Conservation (phyloP, 306 rosid species). For the Pterocarpus santalinus region DNA sequence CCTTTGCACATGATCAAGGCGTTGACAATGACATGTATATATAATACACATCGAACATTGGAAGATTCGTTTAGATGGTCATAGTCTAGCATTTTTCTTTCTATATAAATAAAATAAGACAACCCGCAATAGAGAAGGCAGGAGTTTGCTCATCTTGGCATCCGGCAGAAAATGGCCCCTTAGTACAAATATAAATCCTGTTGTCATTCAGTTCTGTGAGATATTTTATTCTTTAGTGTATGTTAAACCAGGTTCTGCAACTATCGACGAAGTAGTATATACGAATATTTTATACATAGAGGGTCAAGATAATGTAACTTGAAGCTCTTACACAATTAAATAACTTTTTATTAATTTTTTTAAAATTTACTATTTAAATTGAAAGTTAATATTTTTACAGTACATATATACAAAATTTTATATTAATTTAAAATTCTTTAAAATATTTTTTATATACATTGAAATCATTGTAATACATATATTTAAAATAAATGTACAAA, state of each 20-base stretch:
- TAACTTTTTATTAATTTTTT: too few species aligned
- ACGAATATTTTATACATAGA: neutral
- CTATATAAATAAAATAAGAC: conserved; percentile 28
- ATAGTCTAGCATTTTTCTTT: neutral
- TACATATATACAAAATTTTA: too few species aligned
- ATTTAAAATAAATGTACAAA: too few species aligned
- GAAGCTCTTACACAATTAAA: too few species aligned
- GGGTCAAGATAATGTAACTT: too few species aligned
- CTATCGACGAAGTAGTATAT: neutral
- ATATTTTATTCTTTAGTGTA: conserved; percentile 5
- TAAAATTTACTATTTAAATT: too few species aligned
- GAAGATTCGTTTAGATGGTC: conserved; percentile 46
- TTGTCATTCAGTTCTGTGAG: neutral
- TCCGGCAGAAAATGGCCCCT: neutral
- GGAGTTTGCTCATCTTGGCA: conserved; percentile 39
- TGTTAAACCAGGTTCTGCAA: conserved; percentile 31
- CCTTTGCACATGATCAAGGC: conserved; percentile 32
- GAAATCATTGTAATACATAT: too few species aligned
- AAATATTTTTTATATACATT: too few species aligned
- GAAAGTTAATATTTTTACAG: too few species aligned
- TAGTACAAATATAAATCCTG: neutral
- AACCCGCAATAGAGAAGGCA: conserved; percentile 22
- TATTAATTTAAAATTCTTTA: too few species aligned
- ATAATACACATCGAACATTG: conserved; percentile 18
- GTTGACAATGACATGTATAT: conserved; percentile 41